phyloP scores from a whole-genome alignment of 352 stramenopile genomes.

The Pythium biforme region DNA sequence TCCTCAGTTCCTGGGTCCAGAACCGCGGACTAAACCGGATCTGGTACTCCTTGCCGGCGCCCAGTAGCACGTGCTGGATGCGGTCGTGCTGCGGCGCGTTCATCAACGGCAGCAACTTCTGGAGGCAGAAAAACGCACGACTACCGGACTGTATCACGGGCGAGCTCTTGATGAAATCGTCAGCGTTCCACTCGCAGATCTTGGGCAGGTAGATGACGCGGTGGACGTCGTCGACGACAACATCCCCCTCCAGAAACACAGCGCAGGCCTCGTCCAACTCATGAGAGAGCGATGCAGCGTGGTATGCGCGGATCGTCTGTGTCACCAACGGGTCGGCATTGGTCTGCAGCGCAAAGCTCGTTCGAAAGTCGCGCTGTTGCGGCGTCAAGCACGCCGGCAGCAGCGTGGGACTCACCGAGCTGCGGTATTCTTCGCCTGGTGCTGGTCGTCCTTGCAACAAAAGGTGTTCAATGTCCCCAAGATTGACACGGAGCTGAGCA shows the following conservation, averaged over 20 bases:
- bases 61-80: conserved; percentile 58
- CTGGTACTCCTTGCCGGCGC: conserved; percentile 48
- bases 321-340: conserved; percentile 35
- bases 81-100: conserved; percentile 46
- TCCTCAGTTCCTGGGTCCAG: conserved; percentile 42
- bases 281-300: conserved; percentile 47
- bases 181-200: conserved; percentile 54
- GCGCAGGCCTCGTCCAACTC: conserved; percentile 71
- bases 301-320: conserved; percentile 69
- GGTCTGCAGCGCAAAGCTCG: conserved; percentile 85
- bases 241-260: conserved; percentile 38
- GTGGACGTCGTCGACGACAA: conserved; percentile 37
- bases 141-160: conserved; percentile 24
- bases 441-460: conserved; percentile 46
- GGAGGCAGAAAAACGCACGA: conserved; percentile 60
- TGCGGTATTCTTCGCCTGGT: conserved; percentile 24
- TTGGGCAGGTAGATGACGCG: conserved; percentile 54
- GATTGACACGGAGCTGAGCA: conserved; percentile 42
- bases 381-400: conserved; percentile 26
- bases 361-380: conserved; percentile 65
- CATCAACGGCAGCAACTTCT: conserved; percentile 64
- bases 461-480: conserved; percentile 85
- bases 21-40: conserved; percentile 55
- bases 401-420: conserved; percentile 3
- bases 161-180: conserved; percentile 22